Base-by-base conservation (phyloP, 2,329 filamentous ascomycete species). In the Colletotrichum chlorophyti region DNA sequence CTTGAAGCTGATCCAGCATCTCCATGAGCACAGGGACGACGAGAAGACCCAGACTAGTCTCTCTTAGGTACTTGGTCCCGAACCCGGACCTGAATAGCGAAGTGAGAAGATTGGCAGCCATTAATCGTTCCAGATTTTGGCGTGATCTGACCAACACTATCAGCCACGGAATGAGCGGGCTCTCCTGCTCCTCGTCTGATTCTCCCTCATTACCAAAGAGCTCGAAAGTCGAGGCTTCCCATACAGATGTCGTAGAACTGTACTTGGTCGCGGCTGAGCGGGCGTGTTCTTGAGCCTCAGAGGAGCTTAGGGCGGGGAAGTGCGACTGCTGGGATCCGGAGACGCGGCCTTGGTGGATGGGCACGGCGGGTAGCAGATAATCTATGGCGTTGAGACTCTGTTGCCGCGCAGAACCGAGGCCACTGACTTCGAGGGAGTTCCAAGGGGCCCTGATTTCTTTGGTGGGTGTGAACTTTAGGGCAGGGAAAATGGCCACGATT, bases 101-200 rank as follows among this genome's bases (percentile, higher is more conserved):
- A 1, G 89, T 85, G 37, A 93, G 78, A 8, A 94, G 78, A 26
- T 85, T 85, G 8, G 87, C 84, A 27, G 90, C 89, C 79, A 88
- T 86, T 45, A 93, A 74, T 17, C 88, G 81, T 53, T 86, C 83
- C 61, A 84, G 76, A 24, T 84, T 84, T 42, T 74, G 72, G 21
- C 82, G 79, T 12, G 82, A 79, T 63, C 90, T 81, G 41, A 86
- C 79, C 40, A 90, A 71, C 46, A 83, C 79, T 40, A 94, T 82
- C 15, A 95, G 80, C 87, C 90, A 93, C 1, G 90, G 85, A 34
- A 93, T 80, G 17, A 93, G 74, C 3, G 88, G 84, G 58, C 84
- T 91, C 70, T 94, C 91, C 3, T 84, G 75, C 9, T 90, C 85
- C 46, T 89, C 85, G 6, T 78, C 72, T 4, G 70, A 65, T 5